Evolutionary conservation across 257 asterid genomes (phyloP).

Genomic region (Solanum pimpinellifolium): DNA sequence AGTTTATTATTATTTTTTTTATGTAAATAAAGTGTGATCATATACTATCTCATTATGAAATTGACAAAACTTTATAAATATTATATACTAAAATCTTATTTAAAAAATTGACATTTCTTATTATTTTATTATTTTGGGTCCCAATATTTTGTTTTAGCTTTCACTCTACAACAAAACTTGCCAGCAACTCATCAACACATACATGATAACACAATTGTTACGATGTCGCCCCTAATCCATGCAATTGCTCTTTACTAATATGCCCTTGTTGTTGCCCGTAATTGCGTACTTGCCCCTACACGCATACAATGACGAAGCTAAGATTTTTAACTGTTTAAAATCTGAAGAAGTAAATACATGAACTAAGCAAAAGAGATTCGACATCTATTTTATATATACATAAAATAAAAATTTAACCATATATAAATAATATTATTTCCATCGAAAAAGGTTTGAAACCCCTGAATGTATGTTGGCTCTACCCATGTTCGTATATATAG

Average conservation of each 20-base stretch:
- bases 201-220: not conserved
- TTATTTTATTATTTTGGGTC: not conserved
- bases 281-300: not conserved
- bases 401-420: too few relatives aligned
- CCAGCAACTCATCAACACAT: not conserved
- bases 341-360: too few relatives aligned
- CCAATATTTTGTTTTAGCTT: not conserved
- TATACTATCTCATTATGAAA: not conserved
- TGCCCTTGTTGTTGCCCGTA: not conserved
- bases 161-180: not conserved
- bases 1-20: too few relatives aligned
- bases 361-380: rapidly evolving
- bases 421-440: too few relatives aligned
- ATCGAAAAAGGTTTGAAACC: rapidly evolving
- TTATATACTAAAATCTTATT: not conserved
- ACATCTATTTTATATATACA: rapidly evolving
- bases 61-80: not conserved
- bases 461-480: not conserved
- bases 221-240: not conserved
- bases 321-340: too few relatives aligned
- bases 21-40: too few relatives aligned
- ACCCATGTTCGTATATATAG: not conserved
- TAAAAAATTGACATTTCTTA: not conserved
- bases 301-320: too few relatives aligned
- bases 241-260: not conserved